Evolutionary conservation across 805 yeast genomes (phyloP).

Genomic region (Tetrapisispora pingtungensis): DNA sequence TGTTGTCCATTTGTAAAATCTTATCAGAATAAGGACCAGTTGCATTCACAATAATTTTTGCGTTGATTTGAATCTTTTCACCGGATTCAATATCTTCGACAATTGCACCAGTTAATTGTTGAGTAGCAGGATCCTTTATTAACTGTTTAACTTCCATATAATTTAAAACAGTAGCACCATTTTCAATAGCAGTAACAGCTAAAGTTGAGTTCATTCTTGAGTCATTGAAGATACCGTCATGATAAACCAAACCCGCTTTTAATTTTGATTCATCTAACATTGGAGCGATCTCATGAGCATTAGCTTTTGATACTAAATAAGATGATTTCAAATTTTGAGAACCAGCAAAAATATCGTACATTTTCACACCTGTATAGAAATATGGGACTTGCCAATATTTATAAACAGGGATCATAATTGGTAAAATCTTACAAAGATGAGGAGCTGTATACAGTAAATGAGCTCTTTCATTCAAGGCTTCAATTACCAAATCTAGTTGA

Average conservation of each 20-base stretch:
- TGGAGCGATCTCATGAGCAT: conserved; percentile 69
- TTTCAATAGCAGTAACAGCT: conserved; percentile 74
- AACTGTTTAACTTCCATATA: conserved; percentile 74
- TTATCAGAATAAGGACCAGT: conserved; percentile 90
- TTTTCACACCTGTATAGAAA: conserved; percentile 81
- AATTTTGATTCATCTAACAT: conserved; percentile 69
- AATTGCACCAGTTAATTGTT: conserved; percentile 61
- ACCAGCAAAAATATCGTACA: conserved; percentile 91
- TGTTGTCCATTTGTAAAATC: conserved; percentile 77
- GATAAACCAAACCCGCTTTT: conserved; percentile 87
- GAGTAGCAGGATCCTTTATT: conserved; percentile 49
- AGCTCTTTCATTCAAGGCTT: conserved; percentile 79
- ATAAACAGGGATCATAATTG: conserved; percentile 94
- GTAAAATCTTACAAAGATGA: conserved; percentile 74
- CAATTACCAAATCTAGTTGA: conserved; percentile 80
- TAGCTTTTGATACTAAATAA: conserved; percentile 56
- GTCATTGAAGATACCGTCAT: conserved; percentile 92
- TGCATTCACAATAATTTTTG: conserved; percentile 77
- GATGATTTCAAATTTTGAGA: conserved; percentile 71
- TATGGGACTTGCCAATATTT: conserved; percentile 94
- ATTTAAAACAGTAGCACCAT: conserved; percentile 85
- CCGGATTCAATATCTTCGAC: conserved; percentile 67
- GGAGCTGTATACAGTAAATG: conserved; percentile 87
- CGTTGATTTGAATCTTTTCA: conserved; percentile 46
- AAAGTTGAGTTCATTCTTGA: conserved; percentile 80